Conservation (phyloP, 1,139 yeast species). For the Geotrichum macrosporum region DNA sequence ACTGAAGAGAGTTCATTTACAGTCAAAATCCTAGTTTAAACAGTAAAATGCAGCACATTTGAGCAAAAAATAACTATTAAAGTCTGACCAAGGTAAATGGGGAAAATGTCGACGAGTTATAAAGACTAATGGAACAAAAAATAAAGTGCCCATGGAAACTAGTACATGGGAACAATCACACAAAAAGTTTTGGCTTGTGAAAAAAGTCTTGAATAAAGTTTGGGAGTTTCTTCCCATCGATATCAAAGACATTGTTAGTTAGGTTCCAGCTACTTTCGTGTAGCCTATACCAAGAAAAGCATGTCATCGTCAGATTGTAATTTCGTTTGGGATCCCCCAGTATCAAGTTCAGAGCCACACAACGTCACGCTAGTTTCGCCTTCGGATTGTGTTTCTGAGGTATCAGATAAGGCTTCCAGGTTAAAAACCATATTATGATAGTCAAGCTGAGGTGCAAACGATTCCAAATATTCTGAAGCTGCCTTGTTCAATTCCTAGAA, state of each 20-base stretch:
- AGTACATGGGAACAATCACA: no score
- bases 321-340: no score
- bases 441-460: not conserved
- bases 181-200: not conserved
- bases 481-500: not conserved
- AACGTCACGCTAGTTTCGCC: no score
- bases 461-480: not conserved
- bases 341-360: no score
- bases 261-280: no score
- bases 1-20: conserved; percentile 35
- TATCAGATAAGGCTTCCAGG: not conserved
- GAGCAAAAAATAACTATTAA: no score
- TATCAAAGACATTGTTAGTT: no score
- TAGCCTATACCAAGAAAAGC: not conserved
- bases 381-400: no score
- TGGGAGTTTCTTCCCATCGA: no score
- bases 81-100: not conserved
- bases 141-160: no score
- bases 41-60: not conserved
- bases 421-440: conserved; percentile 2
- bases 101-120: not conserved
- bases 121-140: not conserved
- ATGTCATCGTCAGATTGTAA: not conserved
- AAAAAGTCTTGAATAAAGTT: no score
- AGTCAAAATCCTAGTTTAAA: not conserved